These are phyloP conservation scores for Favolaschia claudopus DNA, from an alignment of 768 basidiomycete species.

Conservation along the genomic window DNA sequence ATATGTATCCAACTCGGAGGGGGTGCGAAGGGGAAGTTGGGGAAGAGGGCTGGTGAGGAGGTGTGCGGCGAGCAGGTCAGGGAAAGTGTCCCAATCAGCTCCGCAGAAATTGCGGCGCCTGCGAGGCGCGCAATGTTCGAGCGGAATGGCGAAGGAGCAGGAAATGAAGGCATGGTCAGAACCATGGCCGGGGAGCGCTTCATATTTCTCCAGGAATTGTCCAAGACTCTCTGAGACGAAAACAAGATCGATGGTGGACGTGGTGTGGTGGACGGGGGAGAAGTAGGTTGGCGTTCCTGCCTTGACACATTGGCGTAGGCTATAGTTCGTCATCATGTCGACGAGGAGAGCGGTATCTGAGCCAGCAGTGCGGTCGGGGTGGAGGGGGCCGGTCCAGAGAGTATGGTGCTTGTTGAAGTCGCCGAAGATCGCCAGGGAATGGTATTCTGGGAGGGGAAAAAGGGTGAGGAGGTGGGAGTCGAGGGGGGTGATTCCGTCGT, in stretches of 20 bases:
- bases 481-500: not conserved
- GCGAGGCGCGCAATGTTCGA: not conserved
- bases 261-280: not conserved
- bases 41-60: not conserved
- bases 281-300: not conserved
- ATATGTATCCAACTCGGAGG: not conserved
- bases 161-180: not conserved
- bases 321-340: not conserved
- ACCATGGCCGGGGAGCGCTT: not conserved
- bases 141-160: not conserved
- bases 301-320: not conserved
- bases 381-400: not conserved
- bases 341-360: not conserved
- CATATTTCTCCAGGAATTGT: slow-evolving; percentile 6
- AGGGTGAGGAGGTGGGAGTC: not conserved
- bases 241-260: slow-evolving; percentile 19
- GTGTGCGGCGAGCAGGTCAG: not conserved
- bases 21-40: not conserved
- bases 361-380: not conserved
- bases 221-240: not conserved
- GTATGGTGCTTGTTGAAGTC: slow-evolving; percentile 1
- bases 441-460: not conserved
- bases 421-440: not conserved
- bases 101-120: not conserved
- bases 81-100: not conserved